Percentiles rank a stretch among this genome's conserved stretches.
Conservation (phyloP, 1,284 basidiomycete genomes). For the Rhodotorula mucilaginosa region DNA sequence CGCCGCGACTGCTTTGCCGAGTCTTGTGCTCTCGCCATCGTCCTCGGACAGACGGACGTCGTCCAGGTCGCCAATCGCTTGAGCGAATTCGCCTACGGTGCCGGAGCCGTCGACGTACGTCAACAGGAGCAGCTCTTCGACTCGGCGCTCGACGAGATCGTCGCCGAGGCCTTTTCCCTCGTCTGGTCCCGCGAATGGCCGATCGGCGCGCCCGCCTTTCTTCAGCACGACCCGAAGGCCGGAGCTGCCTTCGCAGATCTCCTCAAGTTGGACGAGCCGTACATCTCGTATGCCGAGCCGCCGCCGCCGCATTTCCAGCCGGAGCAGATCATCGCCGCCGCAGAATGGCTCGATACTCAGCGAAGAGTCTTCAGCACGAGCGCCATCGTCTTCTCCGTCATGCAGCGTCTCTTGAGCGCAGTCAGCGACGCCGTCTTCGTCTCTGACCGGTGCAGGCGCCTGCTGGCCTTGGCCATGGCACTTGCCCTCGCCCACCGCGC, state of each 20-base stretch:
- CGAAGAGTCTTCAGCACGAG: conserved; percentile 12
- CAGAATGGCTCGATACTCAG: conserved; percentile 45
- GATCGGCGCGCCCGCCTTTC: neutral
- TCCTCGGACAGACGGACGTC: neutral
- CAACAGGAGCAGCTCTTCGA: conserved; percentile 26
- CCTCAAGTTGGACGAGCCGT: neutral
- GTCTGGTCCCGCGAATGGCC: conserved; percentile 25
- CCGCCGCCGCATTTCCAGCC: conserved; percentile 37
- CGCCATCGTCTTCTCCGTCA: conserved; percentile 65
- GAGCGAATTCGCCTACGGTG: neutral
- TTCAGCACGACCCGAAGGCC: conserved; percentile 5
- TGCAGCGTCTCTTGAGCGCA: conserved; percentile 68
- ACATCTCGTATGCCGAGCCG: conserved; percentile 12
- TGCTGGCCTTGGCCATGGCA: conserved; percentile 72
- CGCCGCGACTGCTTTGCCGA: conserved; percentile 67
- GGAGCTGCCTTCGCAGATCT: conserved; percentile 15
- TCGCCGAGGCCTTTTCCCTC: conserved; percentile 38
- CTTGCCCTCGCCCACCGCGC: conserved; percentile 64
- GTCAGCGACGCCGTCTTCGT: conserved; percentile 70
- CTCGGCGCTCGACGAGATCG: conserved; percentile 38
- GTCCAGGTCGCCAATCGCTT: conserved; percentile 10
- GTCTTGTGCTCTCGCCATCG: conserved; percentile 58
- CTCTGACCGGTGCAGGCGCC: conserved; percentile 76
- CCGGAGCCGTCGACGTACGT: conserved; percentile 23
- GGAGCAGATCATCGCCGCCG: conserved; percentile 51